Evolutionary conservation across 768 basidiomycete genomes (phyloP), one percentile per base, ranked within the genome.

Genomic region (Psilocybe tampanensis): DNA sequence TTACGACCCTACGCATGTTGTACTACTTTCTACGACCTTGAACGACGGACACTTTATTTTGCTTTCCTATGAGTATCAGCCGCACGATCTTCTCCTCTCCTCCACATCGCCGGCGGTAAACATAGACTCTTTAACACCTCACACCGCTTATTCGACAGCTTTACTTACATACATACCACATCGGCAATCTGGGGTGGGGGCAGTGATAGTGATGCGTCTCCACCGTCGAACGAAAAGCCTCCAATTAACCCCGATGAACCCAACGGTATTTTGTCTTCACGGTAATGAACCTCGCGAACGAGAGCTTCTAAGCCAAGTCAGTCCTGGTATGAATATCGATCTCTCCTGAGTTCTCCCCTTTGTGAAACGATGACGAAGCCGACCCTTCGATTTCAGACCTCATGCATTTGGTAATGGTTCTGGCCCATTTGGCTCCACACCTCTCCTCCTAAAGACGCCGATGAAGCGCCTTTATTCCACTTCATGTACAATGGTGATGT

Each of bases 111-210:
- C 60, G 60, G 47, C 60, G 56, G 60, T 50, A 44, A 43, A 23
- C 15, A 50, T 12, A 34, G 22, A 13, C 24, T 47, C 43, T 44
- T 42, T 47, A 59, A 59, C 29, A 41, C 43, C 49, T 44, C 55
- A 15, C 22, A 42, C 26, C 44, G 15, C 21, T 52, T 52, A 29
- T 47, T 43, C 33, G 52, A 55, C 48, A 61, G 22, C 39, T 49
- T 57, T 54, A 51, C 45, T 22, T n/a, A n/a, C n/a, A n/a, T n/a
- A n/a, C n/a, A n/a, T n/a, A 42, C 44, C 23, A 33, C 22, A 50
- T 54, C 32, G 47, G 29, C 43, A 51, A 61, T 61, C 60, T 50
- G 39, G 42, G 51, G n/a, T n/a, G n/a, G n/a, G n/a, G n/a, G n/a
- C n/a, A n/a, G n/a, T n/a, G n/a, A n/a, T 23, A n/a, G 9, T 54